Evolutionary conservation across 1,284 basidiomycete genomes (phyloP), one percentile per base, ranked within the genome.

Genomic region (Leccinum cinnamomeum): DNA sequence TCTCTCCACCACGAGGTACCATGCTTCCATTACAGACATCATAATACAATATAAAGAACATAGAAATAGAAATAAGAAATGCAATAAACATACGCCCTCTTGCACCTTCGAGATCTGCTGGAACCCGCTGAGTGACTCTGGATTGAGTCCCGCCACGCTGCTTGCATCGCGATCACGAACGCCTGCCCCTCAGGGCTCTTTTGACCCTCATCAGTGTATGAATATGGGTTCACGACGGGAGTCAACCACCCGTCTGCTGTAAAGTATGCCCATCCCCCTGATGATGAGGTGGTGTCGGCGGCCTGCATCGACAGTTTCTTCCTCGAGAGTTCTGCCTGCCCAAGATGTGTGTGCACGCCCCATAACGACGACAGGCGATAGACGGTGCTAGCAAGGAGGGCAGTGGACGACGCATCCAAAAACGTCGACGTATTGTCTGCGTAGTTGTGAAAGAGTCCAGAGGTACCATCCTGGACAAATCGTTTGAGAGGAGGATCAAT

Each of bases 401-500:
- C 87, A 0, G 92, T 88, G 5, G 87, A 87, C 0, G 92, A 77
- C 0, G 88, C 84, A 68, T 97, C 94, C 69, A 85, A 82, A 70
- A 96, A 96, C 53, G 86, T 83, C 2, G 76, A 62, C 37, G 64
- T 69, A 53, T 86, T 76, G 72, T 89, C 84, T 18, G 87, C 83
- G 72, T 96, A 96, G 77, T 96, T 96, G 51, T 81, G 80, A 71
- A 95, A 87, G 6, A 93, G 77, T 37, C 82, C 81, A 8, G 78
- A 81, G 18, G 51, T 53, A n/a, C 51, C 12, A 48, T 48, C 46
- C 46, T 48, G 46, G 20, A 20, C 20, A 23, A 23, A 48, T 7
- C 7, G 3, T 1, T 7, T 12, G 44, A 8, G 5, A 5, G 18
- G 28, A 28, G 16, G 23, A 28, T 53, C 16, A 7, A 16, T 25